Evolutionary conservation across 2,329 filamentous ascomycete species (phyloP).

Genomic region (Microascus cirrosus): DNA sequence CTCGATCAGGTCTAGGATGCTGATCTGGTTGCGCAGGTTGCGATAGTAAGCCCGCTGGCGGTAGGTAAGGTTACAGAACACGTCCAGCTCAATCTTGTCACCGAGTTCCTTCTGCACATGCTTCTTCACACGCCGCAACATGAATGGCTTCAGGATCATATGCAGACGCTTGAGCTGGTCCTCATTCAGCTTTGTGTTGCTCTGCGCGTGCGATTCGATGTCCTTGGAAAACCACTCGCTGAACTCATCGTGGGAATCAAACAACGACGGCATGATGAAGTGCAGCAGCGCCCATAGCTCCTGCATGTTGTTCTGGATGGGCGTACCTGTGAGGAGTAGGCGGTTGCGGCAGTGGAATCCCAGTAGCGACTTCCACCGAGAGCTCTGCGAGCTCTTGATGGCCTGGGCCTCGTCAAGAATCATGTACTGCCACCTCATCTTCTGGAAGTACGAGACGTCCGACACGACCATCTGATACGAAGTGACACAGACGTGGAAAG

Average conservation of each 20-base stretch:
- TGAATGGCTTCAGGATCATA: constrained; percentile 99
- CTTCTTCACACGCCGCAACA: constrained; percentile 99
- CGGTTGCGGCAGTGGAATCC: constrained; percentile 94
- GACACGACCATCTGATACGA: constrained; percentile 96
- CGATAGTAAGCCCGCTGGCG: constrained; percentile 88
- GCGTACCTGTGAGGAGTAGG: constrained; percentile 86
- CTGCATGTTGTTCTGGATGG: constrained; percentile 99
- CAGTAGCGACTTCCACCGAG: constrained; percentile 89
- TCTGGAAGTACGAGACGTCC: constrained; percentile 95
- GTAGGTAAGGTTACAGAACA: constrained; percentile 95
- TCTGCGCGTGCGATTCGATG: constrained; percentile 96
- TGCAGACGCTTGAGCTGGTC: constrained; percentile 93
- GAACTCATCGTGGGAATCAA: constrained; percentile 88
- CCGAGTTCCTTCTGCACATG: constrained; percentile 98
- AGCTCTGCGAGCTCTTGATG: constrained; percentile 96
- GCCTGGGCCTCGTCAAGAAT: constrained; percentile 97
- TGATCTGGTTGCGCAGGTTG: constrained; percentile 92
- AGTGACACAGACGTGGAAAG: constrained; percentile 92
- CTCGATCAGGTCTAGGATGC: constrained; percentile 96
- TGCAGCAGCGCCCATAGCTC: constrained; percentile 95
- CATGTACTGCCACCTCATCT: constrained; percentile 99
- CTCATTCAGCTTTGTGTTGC: constrained; percentile 98
- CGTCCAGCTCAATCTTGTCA: constrained; percentile 94
- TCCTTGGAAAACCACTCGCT: constrained; percentile 93
- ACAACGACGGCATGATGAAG: constrained; percentile 99